Conservation (phyloP, 768 basidiomycete species). For the Royoungia palumana region DNA sequence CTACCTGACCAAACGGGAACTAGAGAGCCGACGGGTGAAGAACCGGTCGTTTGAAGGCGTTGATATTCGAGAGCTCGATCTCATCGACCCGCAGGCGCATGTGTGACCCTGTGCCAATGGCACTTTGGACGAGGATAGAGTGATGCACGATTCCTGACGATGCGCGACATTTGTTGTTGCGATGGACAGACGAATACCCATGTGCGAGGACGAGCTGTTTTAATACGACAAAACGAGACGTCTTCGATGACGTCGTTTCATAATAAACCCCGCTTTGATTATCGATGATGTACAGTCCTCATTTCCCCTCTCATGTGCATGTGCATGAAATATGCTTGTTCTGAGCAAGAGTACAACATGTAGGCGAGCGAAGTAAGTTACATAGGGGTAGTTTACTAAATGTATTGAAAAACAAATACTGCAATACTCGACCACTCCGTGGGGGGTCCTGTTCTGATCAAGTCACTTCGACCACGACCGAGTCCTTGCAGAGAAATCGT, state of each 20-base stretch:
- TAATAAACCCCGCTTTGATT: too few relatives aligned
- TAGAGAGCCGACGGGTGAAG: slow-evolving; percentile 65
- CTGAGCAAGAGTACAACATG: too few relatives aligned
- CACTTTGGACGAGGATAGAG: too few relatives aligned
- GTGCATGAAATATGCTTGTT: too few relatives aligned
- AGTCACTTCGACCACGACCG: slow-evolving; percentile 12
- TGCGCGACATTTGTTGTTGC: background rate
- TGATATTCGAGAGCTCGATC: slow-evolving; percentile 63
- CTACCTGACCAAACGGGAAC: slow-evolving; percentile 67
- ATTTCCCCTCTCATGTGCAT: too few relatives aligned
- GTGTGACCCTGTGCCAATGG: background rate
- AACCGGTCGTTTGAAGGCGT: slow-evolving; percentile 70
- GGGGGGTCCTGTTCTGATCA: slow-evolving; percentile 16
- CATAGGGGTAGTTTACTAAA: too few relatives aligned
- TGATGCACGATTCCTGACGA: background rate
- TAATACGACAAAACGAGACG: too few relatives aligned
- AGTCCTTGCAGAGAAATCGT: slow-evolving; percentile 6
- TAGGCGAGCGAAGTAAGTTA: too few relatives aligned
- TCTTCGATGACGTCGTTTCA: too few relatives aligned
- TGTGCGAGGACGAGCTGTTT: too few relatives aligned
- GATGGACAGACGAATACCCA: background rate
- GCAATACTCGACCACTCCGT: slow-evolving; percentile 8
- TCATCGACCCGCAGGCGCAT: slow-evolving; percentile 40
- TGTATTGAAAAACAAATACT: slow-evolving; percentile 4
- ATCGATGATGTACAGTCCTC: too few relatives aligned